Conservation (phyloP, 2,329 filamentous ascomycete genomes). For the Helminthosporium solani region DNA sequence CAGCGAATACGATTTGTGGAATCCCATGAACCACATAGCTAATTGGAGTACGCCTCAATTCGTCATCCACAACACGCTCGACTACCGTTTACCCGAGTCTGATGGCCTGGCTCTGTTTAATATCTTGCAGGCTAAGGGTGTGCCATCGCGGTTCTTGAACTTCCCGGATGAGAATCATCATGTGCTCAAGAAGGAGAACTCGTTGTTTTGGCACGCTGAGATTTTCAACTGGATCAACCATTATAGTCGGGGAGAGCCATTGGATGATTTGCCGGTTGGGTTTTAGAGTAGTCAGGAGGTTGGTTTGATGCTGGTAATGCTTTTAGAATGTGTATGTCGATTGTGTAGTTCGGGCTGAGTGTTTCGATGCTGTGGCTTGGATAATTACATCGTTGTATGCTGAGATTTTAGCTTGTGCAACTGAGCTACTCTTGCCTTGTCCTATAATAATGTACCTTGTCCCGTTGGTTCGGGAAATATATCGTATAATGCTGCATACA, state of each 20-base stretch:
- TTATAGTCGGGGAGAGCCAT: conserved; percentile 31
- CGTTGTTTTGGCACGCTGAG: conserved; percentile 79
- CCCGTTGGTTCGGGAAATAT: too few relatives aligned
- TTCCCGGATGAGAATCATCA: conserved; percentile 80
- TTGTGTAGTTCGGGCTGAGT: too few relatives aligned
- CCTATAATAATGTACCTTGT: too few relatives aligned
- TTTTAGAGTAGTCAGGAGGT: too few relatives aligned
- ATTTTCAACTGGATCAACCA: conserved; percentile 45
- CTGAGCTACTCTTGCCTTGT: too few relatives aligned
- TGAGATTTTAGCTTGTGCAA: too few relatives aligned
- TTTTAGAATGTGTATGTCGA: too few relatives aligned
- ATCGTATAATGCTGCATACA: too few relatives aligned
- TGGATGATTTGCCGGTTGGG: conserved; percentile 34
- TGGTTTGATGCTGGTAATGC: too few relatives aligned
- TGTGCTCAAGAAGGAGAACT: conserved; percentile 89
- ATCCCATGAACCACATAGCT: conserved; percentile 57
- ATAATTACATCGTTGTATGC: too few relatives aligned
- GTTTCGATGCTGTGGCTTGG: too few relatives aligned
- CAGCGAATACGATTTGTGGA: conserved; percentile 57
- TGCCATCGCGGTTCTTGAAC: conserved; percentile 75
- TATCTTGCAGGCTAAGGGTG: conserved; percentile 71
- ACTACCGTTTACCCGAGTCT: conserved; percentile 82
- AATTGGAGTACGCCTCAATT: conserved; percentile 87
- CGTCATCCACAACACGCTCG: conserved; percentile 85
- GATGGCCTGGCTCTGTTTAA: conserved; percentile 87